Conservation (phyloP, 225 moss, liverwort and hornwort species). For the Bryoerythrophyllum caledonicum region DNA sequence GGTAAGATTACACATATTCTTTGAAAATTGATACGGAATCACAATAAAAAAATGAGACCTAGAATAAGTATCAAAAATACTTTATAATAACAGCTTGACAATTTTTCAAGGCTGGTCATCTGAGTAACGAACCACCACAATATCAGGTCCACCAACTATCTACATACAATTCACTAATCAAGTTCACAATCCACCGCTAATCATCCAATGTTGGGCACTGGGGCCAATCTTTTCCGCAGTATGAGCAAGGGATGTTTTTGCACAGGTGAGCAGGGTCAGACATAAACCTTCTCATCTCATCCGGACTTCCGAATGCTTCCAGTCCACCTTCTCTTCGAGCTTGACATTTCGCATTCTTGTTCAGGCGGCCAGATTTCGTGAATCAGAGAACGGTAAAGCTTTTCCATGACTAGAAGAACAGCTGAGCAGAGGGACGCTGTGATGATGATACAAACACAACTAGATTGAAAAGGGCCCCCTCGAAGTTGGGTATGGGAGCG, state of each 20-base stretch:
- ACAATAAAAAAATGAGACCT: too few relatives aligned
- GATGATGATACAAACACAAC: background rate
- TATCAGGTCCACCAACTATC: too few relatives aligned
- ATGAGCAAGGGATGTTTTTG: slow-evolving; percentile 30
- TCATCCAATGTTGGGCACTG: too few relatives aligned
- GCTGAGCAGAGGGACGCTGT: slow-evolving; percentile 13
- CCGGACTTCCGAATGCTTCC: background rate
- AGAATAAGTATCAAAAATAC: too few relatives aligned
- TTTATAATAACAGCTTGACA: too few relatives aligned
- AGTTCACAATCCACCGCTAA: too few relatives aligned
- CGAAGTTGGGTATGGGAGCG: background rate
- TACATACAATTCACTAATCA: too few relatives aligned
- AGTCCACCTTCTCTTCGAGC: background rate
- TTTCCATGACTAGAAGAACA: background rate
- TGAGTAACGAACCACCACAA: too few relatives aligned
- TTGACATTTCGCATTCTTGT: background rate
- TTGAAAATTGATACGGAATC: too few relatives aligned
- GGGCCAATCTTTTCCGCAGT: too few relatives aligned
- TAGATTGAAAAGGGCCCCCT: background rate
- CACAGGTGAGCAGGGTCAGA: slow-evolving; percentile 24
- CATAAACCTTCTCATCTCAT: background rate
- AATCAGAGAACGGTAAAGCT: slow-evolving; percentile 2
- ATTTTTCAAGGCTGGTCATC: too few relatives aligned
- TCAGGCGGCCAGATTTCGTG: background rate
- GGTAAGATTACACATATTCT: too few relatives aligned